phyloP scores from a whole-genome alignment of 1,284 basidiomycete genomes.

The Anthracocystis walkeri region DNA sequence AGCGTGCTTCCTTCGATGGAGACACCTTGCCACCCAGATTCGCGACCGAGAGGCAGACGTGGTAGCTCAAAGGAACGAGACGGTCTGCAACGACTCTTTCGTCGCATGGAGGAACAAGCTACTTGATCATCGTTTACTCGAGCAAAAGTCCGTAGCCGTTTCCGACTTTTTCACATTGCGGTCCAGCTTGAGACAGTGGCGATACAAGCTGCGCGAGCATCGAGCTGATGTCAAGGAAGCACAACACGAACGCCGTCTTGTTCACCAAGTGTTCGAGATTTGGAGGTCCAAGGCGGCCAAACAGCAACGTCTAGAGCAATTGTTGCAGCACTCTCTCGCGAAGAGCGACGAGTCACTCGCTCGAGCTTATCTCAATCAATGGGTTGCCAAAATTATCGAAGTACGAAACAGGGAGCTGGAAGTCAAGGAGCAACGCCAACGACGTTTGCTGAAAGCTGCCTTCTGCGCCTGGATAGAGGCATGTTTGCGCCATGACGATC shows the following conservation, averaged over 20 bases:
- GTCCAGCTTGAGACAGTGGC: conserved; percentile 27
- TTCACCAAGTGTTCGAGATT: conserved; percentile 31
- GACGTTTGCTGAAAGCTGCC: conserved; percentile 28
- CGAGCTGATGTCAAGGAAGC: conserved; percentile 21
- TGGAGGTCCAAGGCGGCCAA: conserved; percentile 34
- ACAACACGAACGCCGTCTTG: conserved; percentile 15
- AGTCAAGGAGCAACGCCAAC: conserved; percentile 37
- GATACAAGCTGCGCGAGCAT: conserved; percentile 12
- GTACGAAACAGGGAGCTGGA: conserved; percentile 38
- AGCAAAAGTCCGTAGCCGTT: conserved; percentile 21
- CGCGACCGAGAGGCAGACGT: conserved; percentile 10
- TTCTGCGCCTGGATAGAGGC: conserved; percentile 54
- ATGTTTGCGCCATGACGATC: conserved; percentile 52
- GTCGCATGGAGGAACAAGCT: conserved; percentile 25
- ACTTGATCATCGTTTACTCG: conserved; percentile 15
- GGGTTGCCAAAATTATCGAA: conserved; percentile 50
- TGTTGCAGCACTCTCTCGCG: conserved; percentile 16
- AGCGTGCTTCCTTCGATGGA: conserved; percentile 22
- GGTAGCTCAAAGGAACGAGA: conserved; percentile 11
- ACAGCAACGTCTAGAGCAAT: conserved; percentile 21
- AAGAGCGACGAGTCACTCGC: conserved; percentile 15
- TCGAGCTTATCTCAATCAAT: conserved; percentile 22
- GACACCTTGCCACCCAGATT: conserved; percentile 5
- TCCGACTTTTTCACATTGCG: conserved; percentile 20
- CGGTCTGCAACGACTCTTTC: conserved; percentile 16